Percentiles rank a stretch among this genome's conserved stretches.
These are phyloP conservation scores for Protea cynaroides DNA, from an alignment of 164 flowering plant species.

Conservation along the genomic window DNA sequence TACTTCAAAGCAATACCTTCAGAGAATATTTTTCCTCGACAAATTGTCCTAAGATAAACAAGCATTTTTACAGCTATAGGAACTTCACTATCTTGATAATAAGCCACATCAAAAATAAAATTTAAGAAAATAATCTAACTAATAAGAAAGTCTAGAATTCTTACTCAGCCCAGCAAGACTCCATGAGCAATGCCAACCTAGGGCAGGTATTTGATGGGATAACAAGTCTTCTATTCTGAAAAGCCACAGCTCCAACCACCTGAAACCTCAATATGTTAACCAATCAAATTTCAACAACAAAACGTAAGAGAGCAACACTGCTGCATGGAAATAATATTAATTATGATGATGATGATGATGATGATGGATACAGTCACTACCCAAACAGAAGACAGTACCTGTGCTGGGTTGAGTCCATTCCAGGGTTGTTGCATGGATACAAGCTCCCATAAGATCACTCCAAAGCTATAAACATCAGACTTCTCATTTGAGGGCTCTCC, in stretches of 20 bases:
- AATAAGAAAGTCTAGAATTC: conserved; percentile 10
- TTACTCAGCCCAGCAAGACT: conserved; percentile 97
- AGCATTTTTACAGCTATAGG: background rate
- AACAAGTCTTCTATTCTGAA: conserved; percentile 81
- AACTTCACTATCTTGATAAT: background rate
- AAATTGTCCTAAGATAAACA: background rate
- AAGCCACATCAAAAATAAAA: background rate
- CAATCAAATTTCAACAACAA: background rate
- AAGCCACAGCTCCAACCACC: conserved; percentile 99
- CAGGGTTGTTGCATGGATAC: conserved; percentile 93
- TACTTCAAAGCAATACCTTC: background rate
- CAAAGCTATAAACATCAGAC: conserved; percentile 94
- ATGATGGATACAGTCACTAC: too few relatives aligned
- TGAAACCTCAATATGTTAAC: conserved; percentile 23
- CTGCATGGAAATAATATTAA: too few relatives aligned
- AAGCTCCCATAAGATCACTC: conserved; percentile 97
- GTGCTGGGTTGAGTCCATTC: conserved; percentile 86
- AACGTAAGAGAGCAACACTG: background rate
- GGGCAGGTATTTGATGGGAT: conserved; percentile 71
- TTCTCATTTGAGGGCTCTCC: conserved; percentile 94
- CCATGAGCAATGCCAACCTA: conserved; percentile 66
- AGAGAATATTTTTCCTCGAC: background rate
- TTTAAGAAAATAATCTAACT: too few relatives aligned
- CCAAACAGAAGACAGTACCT: conserved; percentile 37
- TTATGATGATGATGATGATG: too few relatives aligned